Base-by-base conservation (phyloP, 83 land plant species). In the Diphasiastrum complanatum region DNA sequence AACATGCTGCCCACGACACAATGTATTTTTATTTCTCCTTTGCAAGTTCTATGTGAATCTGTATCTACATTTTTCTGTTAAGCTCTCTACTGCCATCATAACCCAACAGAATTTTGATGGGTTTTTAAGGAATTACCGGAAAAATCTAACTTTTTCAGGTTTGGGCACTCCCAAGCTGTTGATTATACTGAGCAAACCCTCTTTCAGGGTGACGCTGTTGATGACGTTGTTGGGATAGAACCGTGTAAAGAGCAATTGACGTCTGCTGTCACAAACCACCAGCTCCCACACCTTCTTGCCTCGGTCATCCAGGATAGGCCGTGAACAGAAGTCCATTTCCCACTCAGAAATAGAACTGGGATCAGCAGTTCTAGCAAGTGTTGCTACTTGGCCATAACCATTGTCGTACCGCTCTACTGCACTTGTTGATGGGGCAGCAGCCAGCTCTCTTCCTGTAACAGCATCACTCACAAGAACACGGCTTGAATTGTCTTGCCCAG, bases 211-310 rank as follows among this genome's bases (percentile, higher is more conserved):
- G 18, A 86, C 69, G 34, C 96, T 95, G 75, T 95, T 95, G 67
- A 95, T 95, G 33, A 89, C 89, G 74, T 95, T 95, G 70, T 84
- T 95, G 6, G 99, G 99, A 67, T 76, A 89, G 46, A 75, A 95
- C 54, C 82, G 78, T 0, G 96, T 72, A 60, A 80, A 89, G 68
- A 86, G 85, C 41, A 95, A 79, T 32, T 81, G 84, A 19, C 89
- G 71, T 5, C 69, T 67, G 45, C 61, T 45, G 68, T 95, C 99
- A 50, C 99, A 95, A 2, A 86, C 85, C 26, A 85, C 78, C 41
- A 92, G 88, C 78, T 92, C 98, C 98, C 98, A 92, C 8, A 92
- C 10, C 83, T 84, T 83, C 76, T 92, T 92, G 22, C 98, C 98
- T 41, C 98, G 77, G 8, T 62, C 78, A 72, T 92, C 98, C n/a